These are phyloP conservation scores for Cercophora scortea DNA, from an alignment of 495 filamentous ascomycete species.

Conservation along the genomic window DNA sequence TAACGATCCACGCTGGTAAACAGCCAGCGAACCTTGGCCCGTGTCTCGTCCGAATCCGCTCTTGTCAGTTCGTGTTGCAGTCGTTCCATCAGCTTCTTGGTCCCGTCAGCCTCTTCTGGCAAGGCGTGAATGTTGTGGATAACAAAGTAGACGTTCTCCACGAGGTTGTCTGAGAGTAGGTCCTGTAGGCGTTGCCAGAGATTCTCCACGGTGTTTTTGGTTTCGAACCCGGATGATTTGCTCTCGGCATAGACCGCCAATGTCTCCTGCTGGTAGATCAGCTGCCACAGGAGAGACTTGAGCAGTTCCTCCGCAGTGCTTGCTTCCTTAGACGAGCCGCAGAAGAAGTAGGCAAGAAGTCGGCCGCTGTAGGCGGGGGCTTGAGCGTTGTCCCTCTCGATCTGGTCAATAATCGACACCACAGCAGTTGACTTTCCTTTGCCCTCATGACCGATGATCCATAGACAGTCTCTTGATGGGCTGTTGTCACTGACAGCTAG, in stretches of 20 bases:
- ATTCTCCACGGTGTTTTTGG: constrained; percentile 20
- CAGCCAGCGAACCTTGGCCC: constrained; percentile 21
- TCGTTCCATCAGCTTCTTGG: constrained; percentile 24
- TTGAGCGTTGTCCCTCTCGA: constrained; percentile 14
- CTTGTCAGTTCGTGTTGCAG: too few species aligned
- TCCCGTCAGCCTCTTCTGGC: constrained; percentile 24
- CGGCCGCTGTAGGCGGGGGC: constrained; percentile 4
- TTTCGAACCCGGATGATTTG: constrained; percentile 12
- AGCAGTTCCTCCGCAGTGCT: constrained; percentile 30
- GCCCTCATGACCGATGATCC: constrained; percentile 29
- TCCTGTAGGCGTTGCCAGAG: constrained; percentile 28
- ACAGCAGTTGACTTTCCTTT: constrained; percentile 29
- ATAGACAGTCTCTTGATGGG: constrained; percentile 20
- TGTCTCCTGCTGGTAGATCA: constrained; percentile 24
- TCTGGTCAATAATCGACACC: constrained; percentile 22
- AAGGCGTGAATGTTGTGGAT: constrained; percentile 27
- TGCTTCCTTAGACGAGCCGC: constrained; percentile 22
- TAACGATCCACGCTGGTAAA: constrained; percentile 22
- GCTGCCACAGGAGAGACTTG: constrained; percentile 27
- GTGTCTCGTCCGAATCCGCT: not conserved
- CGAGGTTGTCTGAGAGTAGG: constrained; percentile 26
- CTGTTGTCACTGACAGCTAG: not conserved
- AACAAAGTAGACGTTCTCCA: constrained; percentile 27
- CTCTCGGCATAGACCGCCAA: constrained; percentile 23
- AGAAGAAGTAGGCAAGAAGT: constrained; percentile 29